Percentiles rank a stretch among this genome's conserved stretches.
Conservation (phyloP, 1,284 basidiomycete genomes). For the Cryptococcus sp. region DNA sequence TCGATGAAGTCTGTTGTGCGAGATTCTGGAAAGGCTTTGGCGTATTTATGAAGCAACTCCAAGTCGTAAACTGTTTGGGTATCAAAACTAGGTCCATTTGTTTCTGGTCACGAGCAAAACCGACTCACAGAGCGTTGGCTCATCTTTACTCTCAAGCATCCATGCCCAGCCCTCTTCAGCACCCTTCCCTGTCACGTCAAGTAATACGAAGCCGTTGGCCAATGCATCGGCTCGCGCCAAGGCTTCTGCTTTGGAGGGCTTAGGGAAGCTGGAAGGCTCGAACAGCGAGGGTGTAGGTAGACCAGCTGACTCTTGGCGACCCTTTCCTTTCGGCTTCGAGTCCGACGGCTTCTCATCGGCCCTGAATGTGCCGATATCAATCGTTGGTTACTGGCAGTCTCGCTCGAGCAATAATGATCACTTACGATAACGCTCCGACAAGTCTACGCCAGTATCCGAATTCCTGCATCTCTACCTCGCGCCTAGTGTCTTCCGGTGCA, state of each 20-base stretch:
- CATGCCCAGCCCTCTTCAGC: slow-evolving; percentile 54
- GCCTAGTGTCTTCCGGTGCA: slow-evolving; percentile 36
- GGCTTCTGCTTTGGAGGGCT: slow-evolving; percentile 52
- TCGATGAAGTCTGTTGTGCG: slow-evolving; percentile 63
- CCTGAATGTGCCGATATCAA: no score
- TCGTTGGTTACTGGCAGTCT: background rate
- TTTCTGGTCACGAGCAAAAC: slow-evolving; percentile 12
- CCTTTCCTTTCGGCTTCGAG: background rate
- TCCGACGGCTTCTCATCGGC: slow-evolving; percentile 4
- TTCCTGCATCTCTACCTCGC: slow-evolving; percentile 47
- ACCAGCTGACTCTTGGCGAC: slow-evolving; percentile 2
- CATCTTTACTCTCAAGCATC: slow-evolving; percentile 74
- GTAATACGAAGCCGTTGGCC: slow-evolving; percentile 50
- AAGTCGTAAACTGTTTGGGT: slow-evolving; percentile 66
- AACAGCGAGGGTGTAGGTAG: slow-evolving; percentile 27
- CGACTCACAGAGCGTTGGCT: slow-evolving; percentile 64
- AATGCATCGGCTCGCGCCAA: slow-evolving; percentile 49
- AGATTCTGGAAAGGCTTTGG: slow-evolving; percentile 67
- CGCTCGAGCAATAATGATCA: background rate
- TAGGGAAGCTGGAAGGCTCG: slow-evolving; percentile 52
- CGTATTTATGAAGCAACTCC: slow-evolving; percentile 65
- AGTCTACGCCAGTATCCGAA: slow-evolving; percentile 47
- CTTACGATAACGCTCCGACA: slow-evolving; percentile 9
- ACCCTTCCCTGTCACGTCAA: slow-evolving; percentile 30
- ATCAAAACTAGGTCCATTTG: slow-evolving; percentile 11